phyloP scores from a whole-genome alignment of 1,284 basidiomycete species.

The Cutaneotrichosporon mucoides region DNA sequence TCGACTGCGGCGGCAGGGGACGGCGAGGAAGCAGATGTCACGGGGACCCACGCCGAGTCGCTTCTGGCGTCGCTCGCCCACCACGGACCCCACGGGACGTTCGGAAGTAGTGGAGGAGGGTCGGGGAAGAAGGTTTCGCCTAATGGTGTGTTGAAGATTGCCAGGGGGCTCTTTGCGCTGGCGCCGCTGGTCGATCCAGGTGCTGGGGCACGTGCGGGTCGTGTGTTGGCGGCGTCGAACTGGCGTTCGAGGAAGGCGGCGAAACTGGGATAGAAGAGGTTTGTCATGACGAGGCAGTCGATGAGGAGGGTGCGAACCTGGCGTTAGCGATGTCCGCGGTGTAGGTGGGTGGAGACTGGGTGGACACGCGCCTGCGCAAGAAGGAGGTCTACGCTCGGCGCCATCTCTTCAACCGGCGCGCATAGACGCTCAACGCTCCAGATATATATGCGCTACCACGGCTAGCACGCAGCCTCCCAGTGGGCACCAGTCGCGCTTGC shows the following conservation, averaged over 20 bases:
- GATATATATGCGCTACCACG: too few species aligned
- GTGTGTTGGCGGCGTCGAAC: slow-evolving; percentile 10
- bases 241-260: slow-evolving; percentile 65
- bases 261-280: slow-evolving; percentile 87
- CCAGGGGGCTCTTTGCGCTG: background rate
- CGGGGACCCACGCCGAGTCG: slow-evolving; percentile 15
- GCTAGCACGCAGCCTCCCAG: too few species aligned
- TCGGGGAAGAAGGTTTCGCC: slow-evolving; percentile 23
- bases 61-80: slow-evolving; percentile 27
- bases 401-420: too few species aligned
- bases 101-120: slow-evolving; percentile 42
- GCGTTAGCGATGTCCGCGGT: slow-evolving; percentile 48
- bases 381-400: too few species aligned
- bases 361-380: too few species aligned
- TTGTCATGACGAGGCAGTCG: slow-evolving; percentile 90
- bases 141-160: slow-evolving; percentile 6
- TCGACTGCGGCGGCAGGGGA: background rate
- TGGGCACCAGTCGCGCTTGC: too few species aligned
- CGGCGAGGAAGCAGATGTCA: slow-evolving; percentile 5
- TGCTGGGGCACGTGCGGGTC: background rate
- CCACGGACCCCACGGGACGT: slow-evolving; percentile 37
- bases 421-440: too few species aligned
- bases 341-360: background rate
- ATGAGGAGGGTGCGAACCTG: slow-evolving; percentile 92
- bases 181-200: background rate